Conservation (phyloP, 2,329 filamentous ascomycete species). For the Hortaea werneckii region DNA sequence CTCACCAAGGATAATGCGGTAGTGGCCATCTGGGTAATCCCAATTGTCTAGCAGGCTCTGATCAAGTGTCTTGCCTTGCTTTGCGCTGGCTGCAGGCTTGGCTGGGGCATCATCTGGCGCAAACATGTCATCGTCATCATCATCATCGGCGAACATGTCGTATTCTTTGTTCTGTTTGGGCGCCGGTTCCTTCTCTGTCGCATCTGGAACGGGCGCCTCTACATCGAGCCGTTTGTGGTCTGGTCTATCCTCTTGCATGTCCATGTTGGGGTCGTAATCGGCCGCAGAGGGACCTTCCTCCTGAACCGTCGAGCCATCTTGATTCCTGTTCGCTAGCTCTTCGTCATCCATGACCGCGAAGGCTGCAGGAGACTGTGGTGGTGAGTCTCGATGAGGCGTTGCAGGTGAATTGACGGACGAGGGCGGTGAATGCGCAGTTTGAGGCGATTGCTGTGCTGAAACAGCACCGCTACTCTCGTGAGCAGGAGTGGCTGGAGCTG, state of each 20-base stretch:
- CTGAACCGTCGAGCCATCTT: constrained; percentile 22
- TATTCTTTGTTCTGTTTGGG: constrained; percentile 41
- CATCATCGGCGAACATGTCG: constrained; percentile 55
- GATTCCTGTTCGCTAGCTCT: constrained; percentile 26
- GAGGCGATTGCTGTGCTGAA: constrained; percentile 12
- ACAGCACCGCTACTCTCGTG: constrained; percentile 16
- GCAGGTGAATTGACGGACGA: constrained; percentile 24
- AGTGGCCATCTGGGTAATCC: constrained; percentile 93
- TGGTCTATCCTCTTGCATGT: constrained; percentile 67
- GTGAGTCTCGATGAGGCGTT: constrained; percentile 24
- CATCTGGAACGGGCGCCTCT: constrained; percentile 3
- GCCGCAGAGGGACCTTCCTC: constrained; percentile 79
- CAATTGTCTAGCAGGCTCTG: constrained; percentile 79
- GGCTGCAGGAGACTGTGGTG: constrained; percentile 28
- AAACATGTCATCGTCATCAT: constrained; percentile 76
- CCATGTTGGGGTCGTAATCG: constrained; percentile 80
- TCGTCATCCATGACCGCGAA: constrained; percentile 33
- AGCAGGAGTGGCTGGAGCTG: constrained; percentile 27
- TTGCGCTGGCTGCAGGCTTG: constrained; percentile 38
- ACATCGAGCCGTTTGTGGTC: constrained; percentile 18
- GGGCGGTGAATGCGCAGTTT: constrained; percentile 13
- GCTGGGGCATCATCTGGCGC: constrained; percentile 45
- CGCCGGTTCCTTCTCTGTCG: background rate
- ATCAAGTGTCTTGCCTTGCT: constrained; percentile 49
- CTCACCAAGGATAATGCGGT: constrained; percentile 88